Base-by-base conservation (phyloP, 2,329 filamentous ascomycete species). In the Cladosporium sp. region DNA sequence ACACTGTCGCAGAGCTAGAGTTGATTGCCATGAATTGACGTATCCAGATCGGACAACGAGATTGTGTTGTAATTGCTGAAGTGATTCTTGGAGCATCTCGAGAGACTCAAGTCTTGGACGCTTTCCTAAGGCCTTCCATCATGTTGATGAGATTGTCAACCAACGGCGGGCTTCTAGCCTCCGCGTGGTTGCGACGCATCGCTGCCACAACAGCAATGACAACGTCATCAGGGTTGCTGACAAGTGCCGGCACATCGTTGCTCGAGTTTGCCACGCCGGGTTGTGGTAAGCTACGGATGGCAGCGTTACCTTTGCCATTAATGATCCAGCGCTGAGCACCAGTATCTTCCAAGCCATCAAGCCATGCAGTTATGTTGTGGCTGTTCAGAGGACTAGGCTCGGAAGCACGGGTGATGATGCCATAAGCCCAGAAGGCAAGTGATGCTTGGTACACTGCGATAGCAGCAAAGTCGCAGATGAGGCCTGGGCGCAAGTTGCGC, bases 381-480 rank as follows among this genome's bases (percentile, higher is more conserved):
- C 50, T 63, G 3, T 51, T 43, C 47, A 78, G 73, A 19, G 74
- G 78, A 5, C 86, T 77, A 0, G 65, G 65, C 42, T 71, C 69
- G 8, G 66, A 68, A 1, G 67, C 62, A 25, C 73, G 72, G 14
- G 72, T 74, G 54, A 78, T 70, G 50, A 89, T 82, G 0, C 86
- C 85, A 64, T 87, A 89, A 0, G 82, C 82, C 88, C 88, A 91
- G 40, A 90, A 75, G 0, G 84, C 83, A 4, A 91, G 75, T 12
- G 82, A 80, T 3, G 85, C 86, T 67, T 90, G 87, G 67, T 89
- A 88, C 0, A 89, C 80, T 0, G 83, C 84, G 6, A 90, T 82
- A 0, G 87, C 86, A 61, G 84, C 83, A 68, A 90, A 89, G 62
- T 87, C 84, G 58, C 70, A 71, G 22, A 73, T 69, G 9, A 72